Evolutionary conservation across 352 stramenopile species (phyloP).

Genomic region (Globisporangium irregulare): DNA sequence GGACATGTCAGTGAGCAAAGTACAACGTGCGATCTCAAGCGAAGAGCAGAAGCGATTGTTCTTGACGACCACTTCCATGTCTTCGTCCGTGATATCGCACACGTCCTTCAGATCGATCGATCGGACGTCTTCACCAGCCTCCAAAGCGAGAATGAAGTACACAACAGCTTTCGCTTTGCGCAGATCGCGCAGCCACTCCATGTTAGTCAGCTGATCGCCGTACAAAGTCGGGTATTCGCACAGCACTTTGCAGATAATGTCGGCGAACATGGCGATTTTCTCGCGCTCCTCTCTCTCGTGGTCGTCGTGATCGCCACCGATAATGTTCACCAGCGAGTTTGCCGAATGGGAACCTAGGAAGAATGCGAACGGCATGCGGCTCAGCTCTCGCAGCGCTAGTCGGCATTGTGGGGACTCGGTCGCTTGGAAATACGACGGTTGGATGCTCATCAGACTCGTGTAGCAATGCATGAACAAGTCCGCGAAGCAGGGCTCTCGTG

Average conservation of each 20-base stretch:
- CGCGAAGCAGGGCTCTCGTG: constrained; percentile 66
- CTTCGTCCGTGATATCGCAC: constrained; percentile 37
- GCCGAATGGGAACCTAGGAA: constrained; percentile 60
- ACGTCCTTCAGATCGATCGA: constrained; percentile 56
- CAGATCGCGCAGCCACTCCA: constrained; percentile 58
- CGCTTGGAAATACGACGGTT: constrained; percentile 59
- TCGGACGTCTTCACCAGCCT: constrained; percentile 51
- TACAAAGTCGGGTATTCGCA: constrained; percentile 60
- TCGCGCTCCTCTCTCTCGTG: constrained; percentile 32
- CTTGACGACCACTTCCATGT: constrained; percentile 60
- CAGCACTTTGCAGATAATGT: constrained; percentile 68
- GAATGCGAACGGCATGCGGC: constrained; percentile 61
- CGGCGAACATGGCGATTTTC: constrained; percentile 50
- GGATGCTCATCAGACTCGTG: constrained; percentile 42
- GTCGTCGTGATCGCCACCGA: constrained; percentile 29
- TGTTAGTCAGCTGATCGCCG: constrained; percentile 63
- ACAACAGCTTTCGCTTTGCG: constrained; percentile 47
- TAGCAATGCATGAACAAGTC: constrained; percentile 79
- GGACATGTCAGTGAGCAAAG: constrained; percentile 33
- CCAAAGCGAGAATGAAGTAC: constrained; percentile 59
- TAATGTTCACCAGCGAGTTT: constrained; percentile 54
- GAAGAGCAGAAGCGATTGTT: constrained; percentile 50
- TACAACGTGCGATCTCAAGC: constrained; percentile 42
- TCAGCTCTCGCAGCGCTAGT: constrained; percentile 44
- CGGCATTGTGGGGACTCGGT: constrained; percentile 45